A percentile compares a stretch with the other conserved stretches of the same genome.
Evolutionary conservation across 2,329 filamentous ascomycete species (phyloP).

Genomic region (Apiospora rasikravindrae): DNA sequence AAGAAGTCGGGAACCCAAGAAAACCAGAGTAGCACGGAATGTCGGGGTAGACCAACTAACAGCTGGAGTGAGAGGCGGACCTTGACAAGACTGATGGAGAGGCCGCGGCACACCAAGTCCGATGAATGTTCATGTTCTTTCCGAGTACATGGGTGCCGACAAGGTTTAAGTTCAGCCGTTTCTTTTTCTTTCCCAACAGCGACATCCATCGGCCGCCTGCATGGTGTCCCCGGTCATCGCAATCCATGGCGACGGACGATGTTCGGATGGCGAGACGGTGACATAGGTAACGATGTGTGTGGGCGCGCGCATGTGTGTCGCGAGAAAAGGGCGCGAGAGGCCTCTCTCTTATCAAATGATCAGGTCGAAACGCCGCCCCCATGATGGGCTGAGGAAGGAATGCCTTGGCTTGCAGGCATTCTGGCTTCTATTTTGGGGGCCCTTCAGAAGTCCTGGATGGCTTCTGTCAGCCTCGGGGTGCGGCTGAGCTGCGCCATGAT

Average conservation of each 20-base stretch:
- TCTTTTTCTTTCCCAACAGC: neutral
- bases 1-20: neutral
- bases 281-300: neutral
- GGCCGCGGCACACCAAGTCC: neutral
- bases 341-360: constrained; percentile 15
- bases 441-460: neutral
- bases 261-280: neutral
- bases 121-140: neutral
- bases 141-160: neutral
- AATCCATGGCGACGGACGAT: neutral
- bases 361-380: neutral
- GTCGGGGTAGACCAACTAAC: neutral
- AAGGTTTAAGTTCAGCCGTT: neutral
- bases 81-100: neutral
- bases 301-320: neutral
- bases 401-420: constrained; percentile 7
- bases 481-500: constrained; percentile 11
- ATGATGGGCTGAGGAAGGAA: constrained; percentile 8
- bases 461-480: neutral
- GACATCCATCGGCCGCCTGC: neutral
- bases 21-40: neutral
- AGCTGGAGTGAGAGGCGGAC: neutral
- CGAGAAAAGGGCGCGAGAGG: constrained; percentile 1
- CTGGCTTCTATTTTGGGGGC: constrained; percentile 4
- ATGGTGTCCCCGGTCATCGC: neutral